Evolutionary conservation across 805 yeast genomes (phyloP).

Genomic region (Komagataella ulmi): DNA sequence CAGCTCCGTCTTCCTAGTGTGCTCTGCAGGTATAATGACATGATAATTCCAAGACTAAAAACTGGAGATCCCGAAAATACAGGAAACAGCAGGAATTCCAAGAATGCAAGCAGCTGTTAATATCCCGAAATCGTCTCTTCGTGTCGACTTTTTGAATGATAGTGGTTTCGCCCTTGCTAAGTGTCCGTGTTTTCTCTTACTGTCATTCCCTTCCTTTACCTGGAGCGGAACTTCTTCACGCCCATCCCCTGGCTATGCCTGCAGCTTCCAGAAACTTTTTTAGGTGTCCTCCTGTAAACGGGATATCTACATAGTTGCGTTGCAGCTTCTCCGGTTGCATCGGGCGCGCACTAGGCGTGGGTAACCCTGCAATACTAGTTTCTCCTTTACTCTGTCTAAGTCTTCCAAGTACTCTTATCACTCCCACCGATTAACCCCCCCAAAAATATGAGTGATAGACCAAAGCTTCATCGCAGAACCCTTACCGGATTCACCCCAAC

Average conservation of each 20-base stretch:
- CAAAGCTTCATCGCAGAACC: conserved; percentile 46
- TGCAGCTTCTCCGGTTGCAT: neutral
- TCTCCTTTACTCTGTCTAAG: neutral
- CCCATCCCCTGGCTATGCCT: neutral
- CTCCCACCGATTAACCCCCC: neutral
- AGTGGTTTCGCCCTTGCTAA: too few relatives aligned
- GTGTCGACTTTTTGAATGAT: too few relatives aligned
- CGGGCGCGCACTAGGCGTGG: neutral
- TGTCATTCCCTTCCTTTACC: too few relatives aligned
- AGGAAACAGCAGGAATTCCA: neutral
- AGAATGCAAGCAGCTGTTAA: neutral
- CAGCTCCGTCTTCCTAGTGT: neutral
- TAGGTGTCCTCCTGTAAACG: neutral
- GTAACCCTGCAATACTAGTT: neutral
- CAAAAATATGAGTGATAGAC: neutral
- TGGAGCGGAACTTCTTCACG: neutral
- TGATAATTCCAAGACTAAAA: neutral
- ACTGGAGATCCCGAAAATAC: neutral
- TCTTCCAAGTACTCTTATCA: neutral
- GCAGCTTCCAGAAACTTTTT: neutral
- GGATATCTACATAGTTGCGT: neutral
- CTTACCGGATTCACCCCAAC: conserved; percentile 86
- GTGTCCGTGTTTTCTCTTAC: too few relatives aligned
- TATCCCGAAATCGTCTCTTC: too few relatives aligned
- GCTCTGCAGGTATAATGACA: neutral